Percentiles rank a stretch among this genome's conserved stretches.
phyloP scores from a whole-genome alignment of 306 rosid species.

The Vigna angularis region DNA sequence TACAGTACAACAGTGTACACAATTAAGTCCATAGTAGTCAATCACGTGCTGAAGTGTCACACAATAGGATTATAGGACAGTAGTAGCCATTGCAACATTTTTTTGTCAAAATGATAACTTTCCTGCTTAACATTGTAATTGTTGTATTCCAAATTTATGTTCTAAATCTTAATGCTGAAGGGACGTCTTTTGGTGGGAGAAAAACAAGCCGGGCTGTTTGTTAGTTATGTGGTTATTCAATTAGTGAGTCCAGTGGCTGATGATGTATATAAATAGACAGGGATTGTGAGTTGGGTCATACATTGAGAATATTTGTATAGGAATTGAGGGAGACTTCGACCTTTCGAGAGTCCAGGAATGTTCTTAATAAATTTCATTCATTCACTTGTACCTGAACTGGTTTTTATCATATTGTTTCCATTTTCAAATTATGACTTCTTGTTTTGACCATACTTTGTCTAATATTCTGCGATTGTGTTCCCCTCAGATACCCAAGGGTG shows the following conservation, averaged over 20 bases:
- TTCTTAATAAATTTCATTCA: not conserved
- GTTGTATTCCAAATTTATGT: conserved; percentile 28
- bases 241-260: too few species aligned
- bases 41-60: not conserved
- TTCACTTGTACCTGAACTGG: not conserved
- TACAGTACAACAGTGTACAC: too few species aligned
- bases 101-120: conserved; percentile 19
- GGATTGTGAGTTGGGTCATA: too few species aligned
- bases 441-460: conserved; percentile 42
- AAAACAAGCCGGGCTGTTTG: conserved; percentile 6
- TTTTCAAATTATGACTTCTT: conserved; percentile 16
- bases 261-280: too few species aligned
- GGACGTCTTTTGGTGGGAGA: conserved; percentile 25
- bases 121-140: conserved; percentile 13
- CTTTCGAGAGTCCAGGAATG: not conserved
- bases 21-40: not conserved
- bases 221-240: too few species aligned
- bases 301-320: not conserved
- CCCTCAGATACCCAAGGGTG: conserved; percentile 88
- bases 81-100: not conserved
- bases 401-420: not conserved
- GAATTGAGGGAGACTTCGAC: not conserved
- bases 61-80: not conserved
- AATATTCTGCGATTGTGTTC: conserved; percentile 46
- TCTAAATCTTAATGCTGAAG: conserved; percentile 2